A percentile compares a stretch with the other conserved stretches of the same genome.
Evolutionary conservation across 768 basidiomycete genomes (phyloP).

Genomic region (Tylopilus vinaceipallidus): DNA sequence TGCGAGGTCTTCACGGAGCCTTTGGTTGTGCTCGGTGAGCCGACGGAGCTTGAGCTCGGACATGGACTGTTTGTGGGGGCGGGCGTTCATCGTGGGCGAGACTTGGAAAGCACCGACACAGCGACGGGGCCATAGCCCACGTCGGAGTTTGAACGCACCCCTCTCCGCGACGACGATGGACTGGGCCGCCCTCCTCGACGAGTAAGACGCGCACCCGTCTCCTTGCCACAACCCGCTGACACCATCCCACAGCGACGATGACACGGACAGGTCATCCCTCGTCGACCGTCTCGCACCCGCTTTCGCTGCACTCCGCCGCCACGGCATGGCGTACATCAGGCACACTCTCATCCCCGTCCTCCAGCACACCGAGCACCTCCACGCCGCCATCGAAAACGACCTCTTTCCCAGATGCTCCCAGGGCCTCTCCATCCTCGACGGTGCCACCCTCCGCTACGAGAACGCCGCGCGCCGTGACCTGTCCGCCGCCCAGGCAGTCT

Average conservation of each 20-base stretch:
- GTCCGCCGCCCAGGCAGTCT: slow-evolving; percentile 39
- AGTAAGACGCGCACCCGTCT: slow-evolving; percentile 8
- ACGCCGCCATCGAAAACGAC: slow-evolving; percentile 34
- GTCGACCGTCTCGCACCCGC: slow-evolving; percentile 47
- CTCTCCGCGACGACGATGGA: slow-evolving; percentile 21
- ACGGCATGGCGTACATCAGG: slow-evolving; percentile 29
- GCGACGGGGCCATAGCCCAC: neutral
- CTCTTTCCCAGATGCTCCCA: slow-evolving; percentile 31
- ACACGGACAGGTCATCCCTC: slow-evolving; percentile 41
- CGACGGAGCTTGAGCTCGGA: slow-evolving; percentile 95
- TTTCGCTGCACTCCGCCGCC: slow-evolving; percentile 32
- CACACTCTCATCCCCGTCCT: slow-evolving; percentile 37
- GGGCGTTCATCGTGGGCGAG: slow-evolving; percentile 55
- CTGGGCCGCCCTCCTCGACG: slow-evolving; percentile 29
- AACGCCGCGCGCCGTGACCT: slow-evolving; percentile 41
- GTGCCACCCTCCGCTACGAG: slow-evolving; percentile 55
- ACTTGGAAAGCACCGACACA: no score
- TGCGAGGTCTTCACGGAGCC: slow-evolving; percentile 69
- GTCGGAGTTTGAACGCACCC: slow-evolving; percentile 24
- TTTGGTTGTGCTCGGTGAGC: slow-evolving; percentile 90
- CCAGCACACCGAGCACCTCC: slow-evolving; percentile 35
- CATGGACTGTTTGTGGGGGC: slow-evolving; percentile 92
- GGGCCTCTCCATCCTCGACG: slow-evolving; percentile 54
- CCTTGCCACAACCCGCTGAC: neutral
- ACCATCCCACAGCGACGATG: slow-evolving; percentile 32